Evolutionary conservation across 2,329 filamentous ascomycete species (phyloP), one percentile per base, ranked within the genome.

Genomic region (Pleurostoma richardsiae): DNA sequence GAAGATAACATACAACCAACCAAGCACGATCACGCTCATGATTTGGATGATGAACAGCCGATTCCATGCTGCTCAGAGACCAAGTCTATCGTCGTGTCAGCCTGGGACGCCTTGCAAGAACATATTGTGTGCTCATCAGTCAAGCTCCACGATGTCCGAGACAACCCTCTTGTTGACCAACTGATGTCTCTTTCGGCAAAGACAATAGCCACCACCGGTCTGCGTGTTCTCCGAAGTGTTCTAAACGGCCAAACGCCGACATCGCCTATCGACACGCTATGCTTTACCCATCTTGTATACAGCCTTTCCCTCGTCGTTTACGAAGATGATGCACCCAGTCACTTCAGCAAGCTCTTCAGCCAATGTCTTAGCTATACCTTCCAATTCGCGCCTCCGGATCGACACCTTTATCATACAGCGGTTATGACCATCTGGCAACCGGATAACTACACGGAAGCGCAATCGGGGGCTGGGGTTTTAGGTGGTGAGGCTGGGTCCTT

Each of bases 251-350:
- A 55, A n/a, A 58, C 60, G 5, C 58, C 64, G 1, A 56, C 59
- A 3, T 67, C 69, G 1, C 64, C 76, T 4, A 53, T 73, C 29
- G 66, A 74, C 29, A 66, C 70, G 3, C 54, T 80, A 2, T 79
- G 74, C 55, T 73, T 80, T 49, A 56, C 78, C 30, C 76, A 80
- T 46, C 51, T 80, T 26, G 62, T 73, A 28, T 79, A 77, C 51
- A 71, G 74, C 10, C 66, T 79, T 36, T 76, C 71, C 4, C 52
- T 77, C 7, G 64, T 74, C 10, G 55, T 75, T 4, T 66, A 75
- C 45, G 70, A 69, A 53, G 64, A 69, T 43, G 66, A 70, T 30
- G 60, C 69, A 4, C 42, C 55, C 8, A 49, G 48, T 6, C 65
- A 64, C 42, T 68, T 64, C 28, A 61, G 57, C 11, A 58, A 65